Evolutionary conservation across 208 protist species (phyloP).

Genomic region (Blechomonas ayalai): DNA sequence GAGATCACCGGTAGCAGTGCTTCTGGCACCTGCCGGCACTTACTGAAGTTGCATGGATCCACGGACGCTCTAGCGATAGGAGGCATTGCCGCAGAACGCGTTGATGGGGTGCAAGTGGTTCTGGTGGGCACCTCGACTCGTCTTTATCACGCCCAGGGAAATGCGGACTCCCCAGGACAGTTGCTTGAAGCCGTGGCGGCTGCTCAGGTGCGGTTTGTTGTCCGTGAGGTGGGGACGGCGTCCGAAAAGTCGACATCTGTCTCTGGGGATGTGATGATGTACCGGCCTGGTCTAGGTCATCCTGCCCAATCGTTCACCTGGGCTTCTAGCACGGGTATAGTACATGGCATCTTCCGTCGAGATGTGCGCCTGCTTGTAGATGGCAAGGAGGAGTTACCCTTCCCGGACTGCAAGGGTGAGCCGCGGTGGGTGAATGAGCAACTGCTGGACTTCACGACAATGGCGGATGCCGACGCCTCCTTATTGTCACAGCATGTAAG

Average conservation of each 20-base stretch:
- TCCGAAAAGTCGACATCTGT: background rate
- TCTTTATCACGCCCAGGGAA: background rate
- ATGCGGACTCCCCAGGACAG: background rate
- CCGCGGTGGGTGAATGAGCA: conserved; percentile 13
- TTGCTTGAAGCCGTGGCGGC: conserved; percentile 3
- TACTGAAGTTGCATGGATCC: background rate
- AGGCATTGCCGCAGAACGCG: conserved; percentile 1
- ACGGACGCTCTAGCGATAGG: background rate
- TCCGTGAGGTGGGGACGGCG: conserved; percentile 2
- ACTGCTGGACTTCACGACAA: conserved; percentile 4
- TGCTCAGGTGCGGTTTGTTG: background rate
- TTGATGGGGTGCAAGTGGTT: conserved; percentile 1
- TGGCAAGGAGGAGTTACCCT: conserved; percentile 4
- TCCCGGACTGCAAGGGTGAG: conserved; percentile 4
- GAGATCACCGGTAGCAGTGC: background rate
- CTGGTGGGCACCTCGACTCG: conserved; percentile 3
- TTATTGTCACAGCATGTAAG: too few species aligned
- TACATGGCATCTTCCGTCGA: conserved; percentile 61
- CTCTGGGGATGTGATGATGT: conserved; percentile 29
- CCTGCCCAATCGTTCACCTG: conserved; percentile 51
- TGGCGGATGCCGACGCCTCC: background rate
- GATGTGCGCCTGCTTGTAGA: too few species aligned
- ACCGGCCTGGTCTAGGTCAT: conserved; percentile 16
- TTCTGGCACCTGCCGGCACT: background rate
- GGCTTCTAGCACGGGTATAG: conserved; percentile 30